Base-by-base conservation (phyloP, 768 basidiomycete genomes). In the Tulasnella sp. region DNA sequence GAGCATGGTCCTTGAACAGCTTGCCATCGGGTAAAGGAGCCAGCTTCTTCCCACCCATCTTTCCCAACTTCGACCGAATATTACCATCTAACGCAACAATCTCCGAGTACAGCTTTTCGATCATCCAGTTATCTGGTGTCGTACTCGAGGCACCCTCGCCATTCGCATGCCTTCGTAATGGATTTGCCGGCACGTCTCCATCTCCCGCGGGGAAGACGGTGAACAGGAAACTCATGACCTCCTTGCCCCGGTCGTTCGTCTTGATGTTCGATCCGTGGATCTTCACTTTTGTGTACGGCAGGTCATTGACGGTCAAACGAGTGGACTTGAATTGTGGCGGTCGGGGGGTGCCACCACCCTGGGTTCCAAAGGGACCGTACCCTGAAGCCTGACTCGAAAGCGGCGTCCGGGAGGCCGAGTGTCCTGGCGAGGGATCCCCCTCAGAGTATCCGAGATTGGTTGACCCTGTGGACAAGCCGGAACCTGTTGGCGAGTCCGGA, bases 1-100 rank as follows among this genome's bases (percentile, higher is more conserved):
- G 94, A 0, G 93, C 92, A 68, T 94, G 91, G 71, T 98, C 96
- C 69, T 82, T 93, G 87, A 94, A 97, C 7, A 96, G 73, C 69
- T 84, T 86, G 23, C 88, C 87, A 67, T 99, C 96, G 1, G 96
- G 96, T 57, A 99, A 69, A 53, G 70, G 74, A 17, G 75, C 81
- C 46, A 98, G 81, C 70, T 79, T 86, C 74, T 91, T 92, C 29
- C 57, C 78, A 17, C 85, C 72, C 49, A 77, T 77, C 67, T 82
- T 84, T 12, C 82, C 81, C 19, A 73, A 64, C 21, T 62, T 61
- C 19, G 67, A 64, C 15, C 81, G 79, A 50, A 97, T 76, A 23
- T 83, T 77, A 60, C 82, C 77, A 65, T 99, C 96, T 37, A 99
- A 73, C 48, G 77, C 81, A n/a, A 94, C 72, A 19, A 98, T 86